Base-by-base conservation (phyloP, 2,329 filamentous ascomycete species). In the Trichophyton verrucosum region DNA sequence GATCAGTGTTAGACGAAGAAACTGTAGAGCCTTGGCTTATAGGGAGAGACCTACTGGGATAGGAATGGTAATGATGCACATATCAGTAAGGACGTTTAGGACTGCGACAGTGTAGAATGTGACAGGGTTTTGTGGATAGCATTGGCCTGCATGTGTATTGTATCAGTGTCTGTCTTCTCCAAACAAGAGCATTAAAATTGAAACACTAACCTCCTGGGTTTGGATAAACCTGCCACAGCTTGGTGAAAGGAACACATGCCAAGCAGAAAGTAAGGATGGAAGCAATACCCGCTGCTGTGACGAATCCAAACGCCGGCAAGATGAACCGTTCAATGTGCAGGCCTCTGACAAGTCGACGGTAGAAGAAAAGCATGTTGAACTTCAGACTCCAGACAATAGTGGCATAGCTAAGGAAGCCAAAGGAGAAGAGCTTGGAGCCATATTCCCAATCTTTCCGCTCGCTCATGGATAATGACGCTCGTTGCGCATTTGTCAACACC, bases 341-440 rank as follows among this genome's bases (percentile, higher is more conserved):
- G 0, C 71, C 70, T 3, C 65, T 67, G 3, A 75, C 71, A 4
- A 76, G 65, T 0, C 74, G 72, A 13, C 67, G 65, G 60, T 75
- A 76, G 15, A 77, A 71, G 61, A 72, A 76, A 17, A 76, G 59
- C 73, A 76, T 76, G 65, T 74, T 75, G 36, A 77, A 66, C 61
- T 76, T 77, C 59, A 77, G 65, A 0, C 66, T 70, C 75, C 74
- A 77, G 3, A 77, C 65, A 30, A 75, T 69, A 11, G 70, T 62
- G 9, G 70, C 66, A 9, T 77, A 76, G 1, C 67, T 68, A 9
- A 65, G 65, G 40, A 73, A 66, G 1, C 73, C 74, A 1, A 71
- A 64, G 20, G 74, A 65, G 58, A 75, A 76, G 53, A 70, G 69
- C 56, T 76, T 68, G 0, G 74, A 71, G 0, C 72, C 73, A 13